Evolutionary conservation across 441 rosid species (phyloP).

Genomic region (Populus trichocarpa): DNA sequence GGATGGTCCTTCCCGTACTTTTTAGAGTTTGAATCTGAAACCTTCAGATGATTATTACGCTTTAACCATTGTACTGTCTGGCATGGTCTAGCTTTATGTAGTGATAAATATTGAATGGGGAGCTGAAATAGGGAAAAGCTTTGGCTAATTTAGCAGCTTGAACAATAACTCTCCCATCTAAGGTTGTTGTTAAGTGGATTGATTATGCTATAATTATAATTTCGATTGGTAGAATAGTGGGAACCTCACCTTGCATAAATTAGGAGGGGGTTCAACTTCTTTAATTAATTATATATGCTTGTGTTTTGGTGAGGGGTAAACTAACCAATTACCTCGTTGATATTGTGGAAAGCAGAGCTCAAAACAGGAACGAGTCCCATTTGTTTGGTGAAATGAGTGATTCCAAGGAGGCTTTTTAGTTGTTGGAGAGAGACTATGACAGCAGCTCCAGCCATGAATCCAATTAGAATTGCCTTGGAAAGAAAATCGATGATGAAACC

Average conservation of each 20-base stretch:
- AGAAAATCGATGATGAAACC: slow-evolving; percentile 85
- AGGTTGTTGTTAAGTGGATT: neutral
- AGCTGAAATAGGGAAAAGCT: neutral
- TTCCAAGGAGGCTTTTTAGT: slow-evolving; percentile 82
- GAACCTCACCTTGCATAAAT: neutral
- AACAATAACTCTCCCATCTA: neutral
- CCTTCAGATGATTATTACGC: neutral
- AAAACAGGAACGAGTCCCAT: slow-evolving; percentile 78
- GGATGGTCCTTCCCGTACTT: neutral
- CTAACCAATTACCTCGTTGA: slow-evolving; percentile 48
- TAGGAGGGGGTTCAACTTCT: neutral
- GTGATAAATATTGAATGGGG: neutral
- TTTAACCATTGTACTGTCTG: neutral
- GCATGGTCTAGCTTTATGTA: neutral
- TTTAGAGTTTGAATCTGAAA: neutral
- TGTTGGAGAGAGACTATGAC: slow-evolving; percentile 85
- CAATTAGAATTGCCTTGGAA: slow-evolving; percentile 76
- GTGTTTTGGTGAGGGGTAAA: neutral
- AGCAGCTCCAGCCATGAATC: slow-evolving; percentile 96
- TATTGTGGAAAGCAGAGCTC: slow-evolving; percentile 65
- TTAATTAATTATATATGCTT: neutral
- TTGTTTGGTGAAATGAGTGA: slow-evolving; percentile 71
- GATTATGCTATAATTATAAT: neutral
- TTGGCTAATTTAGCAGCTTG: neutral
- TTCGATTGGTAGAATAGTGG: neutral